Evolutionary conservation across 2,329 filamentous ascomycete genomes (phyloP), one percentile per base, ranked within the genome.

Genomic region (Xenosphaeropsis pyriputrescens): DNA sequence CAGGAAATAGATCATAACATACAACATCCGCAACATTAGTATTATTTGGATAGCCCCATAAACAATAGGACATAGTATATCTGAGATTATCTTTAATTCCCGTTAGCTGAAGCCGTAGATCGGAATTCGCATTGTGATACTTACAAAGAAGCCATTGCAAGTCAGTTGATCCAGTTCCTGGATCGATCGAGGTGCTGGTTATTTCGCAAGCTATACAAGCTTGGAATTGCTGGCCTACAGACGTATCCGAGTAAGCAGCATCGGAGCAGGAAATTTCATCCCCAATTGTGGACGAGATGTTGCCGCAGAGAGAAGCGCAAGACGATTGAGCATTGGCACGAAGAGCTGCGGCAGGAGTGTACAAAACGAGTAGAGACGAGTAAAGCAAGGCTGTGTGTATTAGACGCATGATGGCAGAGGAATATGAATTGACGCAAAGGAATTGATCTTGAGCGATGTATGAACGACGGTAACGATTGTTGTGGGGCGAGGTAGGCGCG

Each of bases 141-240:
- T 47, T 56, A 77, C 72, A 78, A 13, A 78, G 54, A 36, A 66
- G 56, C 43, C 61, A 66, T 44, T 72, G 60, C 9, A 68, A 54
- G 46, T 79, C 74, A 1, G 71, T 67, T 39, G 64, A 46, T 12
- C 60, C 61, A 14, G 57, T 50, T 5, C 47, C 38, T 5, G 49
- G 55, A 43, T 55, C 51, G 2, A 55, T 47, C 45, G 65, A 73
- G 4, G 56, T 53, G 53, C 74, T 78, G 2, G 48, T 51, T 18
- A 65, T 48, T 46, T 75, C 62, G 52, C 72, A 76, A 29, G 58
- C 50, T 33, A 74, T 50, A 46, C 72, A 76, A 15, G 57, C 43
- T 35, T 46, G 45, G 18, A 50, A 37, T 18, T 45, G 30, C 26
- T 44, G 37, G 18, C 45, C 41, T 4, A 47, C 45, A 6, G 13